A percentile compares a stretch with the other conserved stretches of the same genome.
Conservation (phyloP, 2,329 filamentous ascomycete genomes). For the Epichloe uncinata region DNA sequence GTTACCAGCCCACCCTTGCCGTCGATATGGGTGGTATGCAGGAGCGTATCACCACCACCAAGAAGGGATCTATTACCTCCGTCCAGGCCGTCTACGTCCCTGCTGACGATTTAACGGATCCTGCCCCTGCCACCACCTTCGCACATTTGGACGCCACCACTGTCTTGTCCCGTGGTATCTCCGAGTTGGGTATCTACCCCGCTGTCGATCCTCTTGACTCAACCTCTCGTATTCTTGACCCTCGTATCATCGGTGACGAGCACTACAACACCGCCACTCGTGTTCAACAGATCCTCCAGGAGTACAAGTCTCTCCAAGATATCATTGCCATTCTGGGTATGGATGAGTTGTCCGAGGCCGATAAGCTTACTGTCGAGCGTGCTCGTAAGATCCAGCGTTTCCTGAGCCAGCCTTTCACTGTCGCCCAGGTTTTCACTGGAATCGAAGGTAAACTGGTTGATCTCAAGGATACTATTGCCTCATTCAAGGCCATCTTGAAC, state of each 20-base stretch:
- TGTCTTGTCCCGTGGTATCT: constrained; percentile 99
- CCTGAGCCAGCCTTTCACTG: constrained; percentile 98
- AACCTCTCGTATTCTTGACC: constrained; percentile 98
- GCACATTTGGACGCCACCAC: constrained; percentile 99
- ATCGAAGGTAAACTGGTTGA: constrained; percentile 96
- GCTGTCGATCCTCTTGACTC: constrained; percentile 99
- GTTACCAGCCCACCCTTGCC: constrained; percentile 97
- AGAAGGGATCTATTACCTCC: constrained; percentile 98
- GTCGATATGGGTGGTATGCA: constrained; percentile 99
- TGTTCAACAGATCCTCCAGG: constrained; percentile 98
- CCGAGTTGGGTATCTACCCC: constrained; percentile 99
- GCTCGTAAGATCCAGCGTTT: constrained; percentile 99
- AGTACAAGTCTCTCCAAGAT: constrained; percentile 99
- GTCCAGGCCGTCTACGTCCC: constrained; percentile 99
- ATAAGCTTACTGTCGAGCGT: constrained; percentile 99
- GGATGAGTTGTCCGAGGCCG: constrained; percentile 97
- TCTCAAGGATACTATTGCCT: constrained; percentile 94
- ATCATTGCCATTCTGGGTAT: constrained; percentile 99
- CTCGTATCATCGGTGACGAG: constrained; percentile 91
- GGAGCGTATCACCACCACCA: constrained; percentile 99
- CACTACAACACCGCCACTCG: constrained; percentile 92
- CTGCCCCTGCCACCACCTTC: constrained; percentile 97
- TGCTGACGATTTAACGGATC: constrained; percentile 99
- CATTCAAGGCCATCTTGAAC: constrained; percentile 92
- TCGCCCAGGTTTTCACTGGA: constrained; percentile 67